Conservation (phyloP, 1,284 basidiomycete species). For the Gymnopus androsaceus region DNA sequence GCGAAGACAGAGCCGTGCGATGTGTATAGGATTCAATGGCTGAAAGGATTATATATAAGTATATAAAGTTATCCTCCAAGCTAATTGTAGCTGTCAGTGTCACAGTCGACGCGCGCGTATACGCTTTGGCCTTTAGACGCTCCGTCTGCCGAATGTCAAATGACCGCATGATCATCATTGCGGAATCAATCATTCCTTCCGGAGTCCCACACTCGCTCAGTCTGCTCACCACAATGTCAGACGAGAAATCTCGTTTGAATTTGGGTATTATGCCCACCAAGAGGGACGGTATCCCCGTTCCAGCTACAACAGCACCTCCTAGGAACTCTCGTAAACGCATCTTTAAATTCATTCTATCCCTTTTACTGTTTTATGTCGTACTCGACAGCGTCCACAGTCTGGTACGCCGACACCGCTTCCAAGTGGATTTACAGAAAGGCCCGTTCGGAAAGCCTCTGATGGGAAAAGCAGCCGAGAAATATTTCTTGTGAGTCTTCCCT, state of each 20-base stretch:
- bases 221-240: slow-evolving; percentile 4
- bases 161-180: no score
- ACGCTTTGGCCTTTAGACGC: no score
- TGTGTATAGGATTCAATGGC: no score
- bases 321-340: background rate
- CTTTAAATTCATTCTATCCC: background rate
- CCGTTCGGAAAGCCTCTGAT: background rate
- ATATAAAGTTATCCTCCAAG: no score
- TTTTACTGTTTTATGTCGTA: background rate
- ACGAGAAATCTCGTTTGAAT: slow-evolving; percentile 3
- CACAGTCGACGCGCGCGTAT: no score
- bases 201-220: background rate
- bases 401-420: background rate
- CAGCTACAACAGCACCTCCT: background rate
- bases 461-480: slow-evolving; percentile 18
- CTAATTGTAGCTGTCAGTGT: no score
- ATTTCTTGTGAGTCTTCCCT: slow-evolving; percentile 16
- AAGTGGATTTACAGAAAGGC: background rate
- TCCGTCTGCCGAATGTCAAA: no score
- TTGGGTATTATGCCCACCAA: background rate
- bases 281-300: slow-evolving; percentile 8
- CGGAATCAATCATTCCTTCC: no score
- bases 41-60: no score
- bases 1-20: no score
- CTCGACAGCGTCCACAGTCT: background rate